Base-by-base conservation (phyloP, 306 rosid genomes). In the Corylus avellana region DNA sequence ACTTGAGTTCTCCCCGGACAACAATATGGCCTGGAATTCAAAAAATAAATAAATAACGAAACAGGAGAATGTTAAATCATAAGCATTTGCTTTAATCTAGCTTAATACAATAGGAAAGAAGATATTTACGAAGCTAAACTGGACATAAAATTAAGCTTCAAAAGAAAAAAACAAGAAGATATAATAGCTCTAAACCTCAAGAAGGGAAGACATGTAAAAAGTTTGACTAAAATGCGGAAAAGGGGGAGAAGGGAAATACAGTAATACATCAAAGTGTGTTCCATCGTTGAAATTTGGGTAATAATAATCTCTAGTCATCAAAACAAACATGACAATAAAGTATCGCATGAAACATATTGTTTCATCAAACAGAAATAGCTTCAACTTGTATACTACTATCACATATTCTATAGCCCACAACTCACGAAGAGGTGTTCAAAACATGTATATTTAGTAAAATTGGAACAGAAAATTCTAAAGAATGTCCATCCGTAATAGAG, bases 1-100 rank as follows among this genome's bases (percentile, higher is more conserved):
- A n/a, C 14, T 18, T 68, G 72, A n/a, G 27, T 18, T 68, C 50
- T 68, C 27, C 18, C 16, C 42, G 4, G 71, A 42, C 50, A 68
- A 68, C 72, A 68, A 68, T 68, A 18, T 4, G 51, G 72, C 29
- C 51, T 68, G 72, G 22, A 42, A 68, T 68, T 14, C 50, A 68
- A 13, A 68, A 42, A 68, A 10, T 68, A 5, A 68, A 68, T 22
- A 42, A 37, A 59, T 59, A 35, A 68, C 18, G 27, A 29, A 67
- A 17, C 13, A n/a, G 16, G 18, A 68, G 27, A 68, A 17, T 42
- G 29, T 68, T 37, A 42, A 42, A 39, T 68, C 17, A 7, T 63
- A 42, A 39, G n/a, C 51, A 68, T 42, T 9, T 11, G 29, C 72
- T 68, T 39, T 6, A 68, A 68, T 10, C 32, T 9, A 17, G 72